A percentile compares a stretch with the other conserved stretches of the same genome.
These are phyloP conservation scores for Lactuca saligna DNA, from an alignment of 129 eudicot genomes.

Conservation along the genomic window DNA sequence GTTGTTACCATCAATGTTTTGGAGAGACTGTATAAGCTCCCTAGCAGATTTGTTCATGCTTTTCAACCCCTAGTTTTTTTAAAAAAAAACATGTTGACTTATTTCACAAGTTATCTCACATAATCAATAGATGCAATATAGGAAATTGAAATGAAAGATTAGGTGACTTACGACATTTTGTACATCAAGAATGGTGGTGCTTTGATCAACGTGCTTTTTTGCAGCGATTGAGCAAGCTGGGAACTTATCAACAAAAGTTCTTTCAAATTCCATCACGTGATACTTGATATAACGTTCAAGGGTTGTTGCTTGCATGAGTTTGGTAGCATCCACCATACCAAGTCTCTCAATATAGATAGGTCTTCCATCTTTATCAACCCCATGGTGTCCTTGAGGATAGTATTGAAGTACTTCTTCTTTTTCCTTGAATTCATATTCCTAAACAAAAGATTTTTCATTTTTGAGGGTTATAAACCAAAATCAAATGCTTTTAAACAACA, in stretches of 20 bases:
- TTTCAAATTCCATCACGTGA: slow-evolving; percentile 93
- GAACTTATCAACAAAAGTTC: slow-evolving; percentile 79
- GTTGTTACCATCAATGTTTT: slow-evolving; percentile 85
- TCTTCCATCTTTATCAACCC: slow-evolving; percentile 93
- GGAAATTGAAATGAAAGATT: background rate
- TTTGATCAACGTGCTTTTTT: slow-evolving; percentile 82
- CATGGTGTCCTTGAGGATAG: slow-evolving; percentile 99
- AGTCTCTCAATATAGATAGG: slow-evolving; percentile 93
- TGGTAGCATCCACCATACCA: slow-evolving; percentile 83
- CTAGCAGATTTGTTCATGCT: slow-evolving; percentile 87
- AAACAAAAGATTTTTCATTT: background rate
- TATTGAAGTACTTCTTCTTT: slow-evolving; percentile 72
- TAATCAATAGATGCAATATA: background rate
- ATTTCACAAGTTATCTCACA: slow-evolving; percentile 8
- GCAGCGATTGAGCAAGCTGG: slow-evolving; percentile 98
- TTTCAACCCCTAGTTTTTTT: slow-evolving; percentile 68
- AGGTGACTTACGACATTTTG: slow-evolving; percentile 84
- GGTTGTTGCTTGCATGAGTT: slow-evolving; percentile 91
- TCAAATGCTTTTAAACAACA: no score
- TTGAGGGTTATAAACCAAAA: no score
- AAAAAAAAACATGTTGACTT: slow-evolving; percentile 4
- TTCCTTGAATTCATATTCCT: slow-evolving; percentile 94
- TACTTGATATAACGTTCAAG: slow-evolving; percentile 85
- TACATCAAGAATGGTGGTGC: slow-evolving; percentile 97
- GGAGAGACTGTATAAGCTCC: slow-evolving; percentile 85